A percentile compares a stretch with the other conserved stretches of the same genome.
Evolutionary conservation across 2,329 filamentous ascomycete species (phyloP).

Genomic region (Aspergillus transmontanensis): DNA sequence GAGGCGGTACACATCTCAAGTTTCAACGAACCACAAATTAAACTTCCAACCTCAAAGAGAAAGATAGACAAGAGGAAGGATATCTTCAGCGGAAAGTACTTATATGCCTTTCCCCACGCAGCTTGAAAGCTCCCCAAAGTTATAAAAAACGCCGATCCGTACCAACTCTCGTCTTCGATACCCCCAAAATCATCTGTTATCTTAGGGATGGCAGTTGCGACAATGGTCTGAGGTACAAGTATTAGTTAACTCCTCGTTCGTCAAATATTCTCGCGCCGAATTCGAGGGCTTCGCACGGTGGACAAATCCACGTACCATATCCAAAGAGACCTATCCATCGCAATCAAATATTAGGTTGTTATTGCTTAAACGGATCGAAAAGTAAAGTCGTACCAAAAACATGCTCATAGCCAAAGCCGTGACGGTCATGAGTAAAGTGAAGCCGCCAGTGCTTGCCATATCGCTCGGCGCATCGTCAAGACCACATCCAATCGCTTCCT

Average conservation of each 20-base stretch:
- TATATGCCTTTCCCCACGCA: background rate
- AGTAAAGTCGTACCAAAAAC: background rate
- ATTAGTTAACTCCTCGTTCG: background rate
- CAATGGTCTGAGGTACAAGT: slow-evolving; percentile 13
- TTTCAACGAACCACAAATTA: background rate
- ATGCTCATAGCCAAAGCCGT: background rate
- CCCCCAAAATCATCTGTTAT: slow-evolving; percentile 46
- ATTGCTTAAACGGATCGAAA: background rate
- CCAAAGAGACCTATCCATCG: background rate
- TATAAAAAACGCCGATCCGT: slow-evolving; percentile 46
- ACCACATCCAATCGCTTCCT: background rate
- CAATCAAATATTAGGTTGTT: background rate
- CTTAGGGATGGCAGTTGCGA: slow-evolving; percentile 36
- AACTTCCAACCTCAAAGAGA: background rate
- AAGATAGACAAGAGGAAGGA: background rate
- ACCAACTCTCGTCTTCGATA: slow-evolving; percentile 45
- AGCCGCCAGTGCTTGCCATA: background rate
- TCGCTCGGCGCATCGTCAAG: background rate
- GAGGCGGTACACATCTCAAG: background rate
- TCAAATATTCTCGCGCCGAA: background rate
- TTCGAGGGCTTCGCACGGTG: background rate
- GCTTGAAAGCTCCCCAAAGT: slow-evolving; percentile 47
- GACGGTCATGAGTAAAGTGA: background rate
- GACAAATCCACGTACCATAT: background rate
- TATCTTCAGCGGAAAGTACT: background rate